Evolutionary conservation across 2,329 filamentous ascomycete genomes (phyloP), one percentile per base, ranked within the genome.

Genomic region (Xylariaceae sp.): DNA sequence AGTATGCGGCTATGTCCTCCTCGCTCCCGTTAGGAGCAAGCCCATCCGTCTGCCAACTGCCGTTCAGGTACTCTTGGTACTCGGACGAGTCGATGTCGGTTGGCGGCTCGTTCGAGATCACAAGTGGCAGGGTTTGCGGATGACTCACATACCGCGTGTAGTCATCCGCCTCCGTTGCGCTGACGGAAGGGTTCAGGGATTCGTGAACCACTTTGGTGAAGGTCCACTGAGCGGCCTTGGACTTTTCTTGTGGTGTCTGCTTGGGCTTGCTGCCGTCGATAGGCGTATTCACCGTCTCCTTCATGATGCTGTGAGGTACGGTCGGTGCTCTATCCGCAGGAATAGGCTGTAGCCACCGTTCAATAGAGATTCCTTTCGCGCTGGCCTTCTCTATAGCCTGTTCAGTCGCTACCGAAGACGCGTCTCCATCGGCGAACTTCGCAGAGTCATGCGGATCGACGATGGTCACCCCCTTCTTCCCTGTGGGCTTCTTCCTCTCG

Each of bases 131-230:
- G 38, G 83, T 89, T 40, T 94, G 81, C 2, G 92, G 89, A 56
- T 98, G 92, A 33, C 76, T 79, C 50, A 98, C 81, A 62, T 97
- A 98, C 16, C 84, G 79, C 42, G 81, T 76, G 59, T 98, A 98
- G 59, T 97, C 92, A 32, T 84, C 81, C 16, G 81, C 78, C 65
- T 97, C 90, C 27, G 78, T 74, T 6, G 73, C 65, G 6, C 77
- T 84, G 26, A 98, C 86, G 1, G 79, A 81, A 1, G 92, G 92
- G 50, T 95, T 85, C 31, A 97, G 73, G 4, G 87, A 92, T 59
- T 89, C 85, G 37, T 82, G 74, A 31, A 96, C 84, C 34, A 95
- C 83, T 56, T 94, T 84, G 13, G 83, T 83, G 33, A 96, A 83
- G 0, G 87, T 94, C 83, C 85, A 89, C 59, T 95, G 88, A 11